Base-by-base conservation (phyloP, 192 early-diverging fungal species). In the Linnemannia elongata region DNA sequence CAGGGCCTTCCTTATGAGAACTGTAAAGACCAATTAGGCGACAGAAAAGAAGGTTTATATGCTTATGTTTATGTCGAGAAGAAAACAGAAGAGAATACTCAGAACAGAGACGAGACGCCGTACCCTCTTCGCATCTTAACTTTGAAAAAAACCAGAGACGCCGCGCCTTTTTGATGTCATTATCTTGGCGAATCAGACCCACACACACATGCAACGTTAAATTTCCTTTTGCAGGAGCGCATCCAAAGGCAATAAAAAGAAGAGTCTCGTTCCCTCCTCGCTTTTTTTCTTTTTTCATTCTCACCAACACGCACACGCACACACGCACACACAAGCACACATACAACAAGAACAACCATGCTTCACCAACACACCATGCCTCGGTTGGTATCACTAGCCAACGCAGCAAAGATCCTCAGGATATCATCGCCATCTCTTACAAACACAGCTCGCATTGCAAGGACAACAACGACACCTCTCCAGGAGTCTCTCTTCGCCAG, bases 401-500 rank as follows among this genome's bases (percentile, higher is more conserved):
- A 47, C 39, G 71, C 70, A 22, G 39, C 72, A 44, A 80, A 42
- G 54, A 72, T 80, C 30, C 20, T 80, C 38, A 45, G 38, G 27
- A 44, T 41, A n/a, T 8, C 52, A 12, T 38, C 79, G 15, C 4
- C 52, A 12, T 38, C 79, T 44, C 57, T 45, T 17, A 44, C 42
- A 17, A 38, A 35, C 55, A 52, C 74, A 45, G 71, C 70, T 0
- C 24, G 49, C 39, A 24, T 44, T 33, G 30, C 77, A 36, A n/a
- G 45, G 13, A n/a, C 60, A 27, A 69, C 69, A 57, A 49, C 69
- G 24, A 57, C 18, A 18, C 27, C 60, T 15, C 9, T 66, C 9
- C 60, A 66, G 60, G 49, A 78, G 7, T 33, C 69, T n/a, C 76
- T 77, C 75, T n/a, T 68, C 20, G 30, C 68, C 41, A 76, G 74